Conservation (phyloP, 495 filamentous ascomycete genomes). For the Oleoguttula mirabilis region DNA sequence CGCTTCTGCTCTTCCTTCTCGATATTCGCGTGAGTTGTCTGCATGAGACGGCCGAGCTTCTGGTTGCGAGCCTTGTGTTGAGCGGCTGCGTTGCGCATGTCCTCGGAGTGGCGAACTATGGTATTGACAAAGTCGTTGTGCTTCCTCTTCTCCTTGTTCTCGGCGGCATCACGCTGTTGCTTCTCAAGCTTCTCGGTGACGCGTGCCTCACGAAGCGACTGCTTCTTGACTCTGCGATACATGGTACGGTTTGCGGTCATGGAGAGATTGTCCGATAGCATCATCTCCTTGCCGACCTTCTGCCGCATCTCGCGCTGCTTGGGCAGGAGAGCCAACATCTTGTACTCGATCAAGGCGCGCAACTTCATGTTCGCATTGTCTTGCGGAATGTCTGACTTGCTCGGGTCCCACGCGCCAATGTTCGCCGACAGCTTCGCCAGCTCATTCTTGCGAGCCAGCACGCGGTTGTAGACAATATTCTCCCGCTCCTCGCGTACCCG, state of each 20-base stretch:
- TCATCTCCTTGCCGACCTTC: slow-evolving; percentile 74
- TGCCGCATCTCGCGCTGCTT: slow-evolving; percentile 80
- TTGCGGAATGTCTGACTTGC: slow-evolving; percentile 53
- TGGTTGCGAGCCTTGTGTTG: slow-evolving; percentile 58
- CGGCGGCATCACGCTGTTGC: slow-evolving; percentile 89
- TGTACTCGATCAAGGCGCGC: slow-evolving; percentile 85
- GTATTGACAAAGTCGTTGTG: slow-evolving; percentile 76
- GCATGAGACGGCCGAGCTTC: slow-evolving; percentile 80
- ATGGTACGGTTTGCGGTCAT: slow-evolving; percentile 84
- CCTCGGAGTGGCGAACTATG: slow-evolving; percentile 55
- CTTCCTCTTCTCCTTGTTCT: slow-evolving; percentile 90
- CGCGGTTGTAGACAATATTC: slow-evolving; percentile 76
- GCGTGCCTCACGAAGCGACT: slow-evolving; percentile 85
- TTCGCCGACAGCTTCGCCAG: slow-evolving; percentile 72
- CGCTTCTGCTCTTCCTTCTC: slow-evolving; percentile 98
- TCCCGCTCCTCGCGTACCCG: slow-evolving; percentile 74
- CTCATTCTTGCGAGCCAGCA: slow-evolving; percentile 68
- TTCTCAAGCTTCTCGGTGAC: slow-evolving; percentile 98
- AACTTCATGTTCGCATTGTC: slow-evolving; percentile 75
- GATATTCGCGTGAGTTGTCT: slow-evolving; percentile 80
- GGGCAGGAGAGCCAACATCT: slow-evolving; percentile 64
- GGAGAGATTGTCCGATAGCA: slow-evolving; percentile 84
- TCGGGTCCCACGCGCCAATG: slow-evolving; percentile 69
- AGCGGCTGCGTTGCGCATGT: slow-evolving; percentile 46
- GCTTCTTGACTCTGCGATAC: slow-evolving; percentile 93